Evolutionary conservation across 129 eudicot genomes (phyloP), one percentile per base, ranked within the genome.

Genomic region (Lactuca sativa): DNA sequence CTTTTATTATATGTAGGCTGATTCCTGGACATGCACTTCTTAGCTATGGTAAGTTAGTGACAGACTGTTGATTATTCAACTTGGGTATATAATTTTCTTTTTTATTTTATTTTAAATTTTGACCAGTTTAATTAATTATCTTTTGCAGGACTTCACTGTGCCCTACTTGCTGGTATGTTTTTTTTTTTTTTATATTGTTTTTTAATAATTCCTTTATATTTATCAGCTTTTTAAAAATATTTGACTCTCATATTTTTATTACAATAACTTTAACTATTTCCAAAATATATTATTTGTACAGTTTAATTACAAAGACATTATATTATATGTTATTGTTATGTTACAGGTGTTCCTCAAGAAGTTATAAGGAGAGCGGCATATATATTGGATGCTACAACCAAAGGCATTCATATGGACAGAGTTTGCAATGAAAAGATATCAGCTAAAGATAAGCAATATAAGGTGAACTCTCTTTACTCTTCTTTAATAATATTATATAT

Each of bases 21-120:
- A 79, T 87, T 80, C 96, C 98, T 36, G 98, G 98, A 65, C 86
- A 80, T 72, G 86, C 98, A 66, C 96, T 75, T 72, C 90, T 89
- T 67, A 89, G 98, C 79, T 93, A 86, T 51, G 97, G 97, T 89
- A 69, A 85, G 90, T 82, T 71, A 17, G 37, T 60, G 41, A 36
- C n/a, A 58, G 3, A 7, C 17, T 71, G 43, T 60, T 17, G 40
- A 60, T 57, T 70, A 48, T 59, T 75, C 62, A 57, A 49, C 25
- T 62, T 59, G n/a, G 8, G 9, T 58, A 14, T 33, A 34, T 47
- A 72, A 17, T n/a, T 37, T 40, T 36, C 1, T 21, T 21, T 71
- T 49, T 56, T 70, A 53, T 21, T 25, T 25, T 25, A 67, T 55
- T 56, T 70, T 57, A 15, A 9, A 59, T 69, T 38, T 74, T 40